These are phyloP conservation scores for Volvox reticuliferus DNA, from an alignment of 139 green algal genomes.

Conservation along the genomic window DNA sequence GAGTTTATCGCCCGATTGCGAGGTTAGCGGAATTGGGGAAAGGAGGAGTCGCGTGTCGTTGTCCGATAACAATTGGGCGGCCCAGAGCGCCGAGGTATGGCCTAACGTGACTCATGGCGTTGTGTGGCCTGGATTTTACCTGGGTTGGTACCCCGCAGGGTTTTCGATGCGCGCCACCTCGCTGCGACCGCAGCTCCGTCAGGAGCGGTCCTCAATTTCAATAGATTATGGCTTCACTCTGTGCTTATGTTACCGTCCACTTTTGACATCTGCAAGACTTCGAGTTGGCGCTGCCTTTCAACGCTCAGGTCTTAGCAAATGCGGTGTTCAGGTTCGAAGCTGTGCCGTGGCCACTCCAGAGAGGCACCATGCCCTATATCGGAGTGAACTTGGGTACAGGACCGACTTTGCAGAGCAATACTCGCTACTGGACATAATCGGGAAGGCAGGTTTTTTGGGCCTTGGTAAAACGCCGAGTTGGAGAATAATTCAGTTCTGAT, in stretches of 20 bases:
- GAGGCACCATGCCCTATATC: background rate
- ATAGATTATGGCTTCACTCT: background rate
- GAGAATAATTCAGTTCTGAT: background rate
- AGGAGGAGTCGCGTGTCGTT: background rate
- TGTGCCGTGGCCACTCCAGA: conserved; percentile 13
- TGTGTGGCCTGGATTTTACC: background rate
- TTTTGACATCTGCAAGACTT: background rate
- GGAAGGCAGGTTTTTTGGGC: conserved; percentile 11
- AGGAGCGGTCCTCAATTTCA: background rate
- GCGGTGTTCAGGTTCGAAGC: background rate
- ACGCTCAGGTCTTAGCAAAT: background rate
- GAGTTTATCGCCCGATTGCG: too few relatives aligned
- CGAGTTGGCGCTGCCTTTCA: too few relatives aligned
- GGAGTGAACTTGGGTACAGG: conserved; percentile 10
- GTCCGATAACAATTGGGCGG: background rate
- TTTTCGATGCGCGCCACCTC: background rate
- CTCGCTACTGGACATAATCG: conserved; percentile 1
- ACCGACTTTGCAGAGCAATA: conserved; percentile 12
- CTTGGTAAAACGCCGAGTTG: too few relatives aligned
- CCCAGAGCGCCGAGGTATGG: background rate
- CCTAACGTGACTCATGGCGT: background rate
- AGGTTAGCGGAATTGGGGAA: background rate
- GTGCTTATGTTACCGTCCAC: background rate
- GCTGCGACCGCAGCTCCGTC: background rate
- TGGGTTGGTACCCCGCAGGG: background rate